Evolutionary conservation across 345 rosid genomes (phyloP).

Genomic region (Murraya paniculata): DNA sequence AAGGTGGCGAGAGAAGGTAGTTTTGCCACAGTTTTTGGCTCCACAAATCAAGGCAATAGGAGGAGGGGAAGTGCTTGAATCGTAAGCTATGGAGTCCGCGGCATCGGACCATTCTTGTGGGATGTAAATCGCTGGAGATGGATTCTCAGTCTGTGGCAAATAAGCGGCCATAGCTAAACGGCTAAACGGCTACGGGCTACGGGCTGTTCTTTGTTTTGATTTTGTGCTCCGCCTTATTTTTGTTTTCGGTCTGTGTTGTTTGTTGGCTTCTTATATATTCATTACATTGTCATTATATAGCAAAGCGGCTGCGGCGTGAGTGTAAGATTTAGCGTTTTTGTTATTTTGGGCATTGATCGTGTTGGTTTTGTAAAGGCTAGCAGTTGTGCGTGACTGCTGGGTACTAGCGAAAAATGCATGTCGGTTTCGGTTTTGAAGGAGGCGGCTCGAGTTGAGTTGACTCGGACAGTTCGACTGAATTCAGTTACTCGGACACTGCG

Average conservation of each 20-base stretch:
- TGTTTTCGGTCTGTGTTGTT: neutral
- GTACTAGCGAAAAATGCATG: neutral
- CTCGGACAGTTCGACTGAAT: neutral
- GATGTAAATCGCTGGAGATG: slow-evolving; percentile 43
- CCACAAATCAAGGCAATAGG: slow-evolving; percentile 67
- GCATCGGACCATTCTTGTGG: slow-evolving; percentile 77
- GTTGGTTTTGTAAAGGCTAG: neutral
- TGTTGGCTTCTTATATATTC: neutral
- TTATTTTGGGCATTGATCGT: neutral
- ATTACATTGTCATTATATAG: neutral
- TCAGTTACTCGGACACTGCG: neutral
- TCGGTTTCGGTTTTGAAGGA: neutral
- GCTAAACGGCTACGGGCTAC: neutral
- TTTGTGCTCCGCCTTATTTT: neutral
- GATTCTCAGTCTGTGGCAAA: slow-evolving; percentile 34
- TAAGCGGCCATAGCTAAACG: slow-evolving; percentile 5
- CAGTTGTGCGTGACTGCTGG: neutral
- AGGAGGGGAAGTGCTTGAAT: slow-evolving; percentile 44
- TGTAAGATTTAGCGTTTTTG: neutral
- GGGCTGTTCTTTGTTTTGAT: neutral
- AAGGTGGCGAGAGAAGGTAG: slow-evolving; percentile 85
- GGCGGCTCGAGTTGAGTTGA: neutral
- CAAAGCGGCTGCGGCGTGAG: neutral
- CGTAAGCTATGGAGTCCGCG: slow-evolving; percentile 46
- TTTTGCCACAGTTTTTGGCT: slow-evolving; percentile 77